Percentiles rank a stretch among this genome's conserved stretches.
These are phyloP conservation scores for Euphorbia corollata DNA, from an alignment of 441 rosid genomes.

Conservation along the genomic window DNA sequence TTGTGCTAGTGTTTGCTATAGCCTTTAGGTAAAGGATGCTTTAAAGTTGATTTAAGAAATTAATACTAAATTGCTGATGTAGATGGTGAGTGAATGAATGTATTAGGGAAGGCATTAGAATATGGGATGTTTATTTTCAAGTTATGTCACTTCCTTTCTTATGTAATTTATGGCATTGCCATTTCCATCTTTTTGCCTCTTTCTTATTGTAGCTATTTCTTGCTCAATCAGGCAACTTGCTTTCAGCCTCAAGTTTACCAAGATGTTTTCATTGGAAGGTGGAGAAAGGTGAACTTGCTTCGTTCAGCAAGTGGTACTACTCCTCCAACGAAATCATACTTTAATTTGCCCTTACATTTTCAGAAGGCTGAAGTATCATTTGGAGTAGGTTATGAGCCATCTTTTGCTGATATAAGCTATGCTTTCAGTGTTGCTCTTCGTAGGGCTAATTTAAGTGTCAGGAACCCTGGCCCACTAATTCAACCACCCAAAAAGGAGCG, in stretches of 20 bases:
- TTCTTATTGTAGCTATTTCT: conserved; percentile 18
- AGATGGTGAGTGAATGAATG: background rate
- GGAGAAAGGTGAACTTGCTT: conserved; percentile 93
- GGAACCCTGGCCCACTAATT: conserved; percentile 51
- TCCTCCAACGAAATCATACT: conserved; percentile 88
- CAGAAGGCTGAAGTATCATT: conserved; percentile 71
- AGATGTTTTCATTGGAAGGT: conserved; percentile 88
- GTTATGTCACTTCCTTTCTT: background rate
- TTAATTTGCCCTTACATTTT: conserved; percentile 72
- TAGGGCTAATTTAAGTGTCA: conserved; percentile 85
- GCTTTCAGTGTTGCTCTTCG: conserved; percentile 98
- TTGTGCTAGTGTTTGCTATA: background rate
- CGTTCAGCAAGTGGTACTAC: conserved; percentile 98
- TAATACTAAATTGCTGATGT: conserved; percentile 1
- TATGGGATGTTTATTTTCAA: background rate
- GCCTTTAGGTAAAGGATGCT: background rate
- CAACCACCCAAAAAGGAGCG: conserved; percentile 73
- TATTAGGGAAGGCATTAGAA: background rate
- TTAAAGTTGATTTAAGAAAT: background rate
- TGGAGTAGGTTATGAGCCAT: conserved; percentile 98
- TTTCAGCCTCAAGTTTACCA: conserved; percentile 94
- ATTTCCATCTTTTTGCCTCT: conserved; percentile 1
- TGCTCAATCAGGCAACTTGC: conserved; percentile 70
- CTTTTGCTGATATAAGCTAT: conserved; percentile 89
- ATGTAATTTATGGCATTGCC: conserved; percentile 1